A percentile compares a stretch with the other conserved stretches of the same genome.
Conservation (phyloP, 768 basidiomycete species). For the Sporobolomyces pararoseus region DNA sequence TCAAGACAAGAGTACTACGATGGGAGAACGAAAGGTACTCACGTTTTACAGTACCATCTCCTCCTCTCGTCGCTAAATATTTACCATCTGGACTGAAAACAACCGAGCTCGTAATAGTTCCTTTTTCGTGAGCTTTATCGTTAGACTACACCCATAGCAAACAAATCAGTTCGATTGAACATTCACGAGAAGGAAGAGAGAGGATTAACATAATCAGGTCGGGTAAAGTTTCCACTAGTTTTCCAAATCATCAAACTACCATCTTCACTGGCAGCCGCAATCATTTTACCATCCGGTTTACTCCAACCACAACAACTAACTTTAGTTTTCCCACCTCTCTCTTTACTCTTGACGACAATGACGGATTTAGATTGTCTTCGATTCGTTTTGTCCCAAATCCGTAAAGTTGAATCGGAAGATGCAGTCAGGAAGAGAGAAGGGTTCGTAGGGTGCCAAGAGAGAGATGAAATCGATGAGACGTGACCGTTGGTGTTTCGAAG, state of each 20-base stretch:
- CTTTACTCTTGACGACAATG: slow-evolving; percentile 94
- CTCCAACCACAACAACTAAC: slow-evolving; percentile 83
- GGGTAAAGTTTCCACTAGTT: slow-evolving; percentile 82
- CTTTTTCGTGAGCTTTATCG: slow-evolving; percentile 82
- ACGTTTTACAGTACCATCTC: slow-evolving; percentile 94
- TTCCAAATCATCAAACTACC: slow-evolving; percentile 93
- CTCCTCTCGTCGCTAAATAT: slow-evolving; percentile 81
- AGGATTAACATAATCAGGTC: slow-evolving; percentile 59
- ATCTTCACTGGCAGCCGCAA: slow-evolving; percentile 77
- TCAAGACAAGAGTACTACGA: not conserved
- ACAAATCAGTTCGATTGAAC: not conserved
- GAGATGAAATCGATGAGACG: slow-evolving; percentile 83
- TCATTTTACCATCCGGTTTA: slow-evolving; percentile 72
- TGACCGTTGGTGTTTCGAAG: slow-evolving; percentile 99
- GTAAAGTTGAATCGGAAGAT: slow-evolving; percentile 91
- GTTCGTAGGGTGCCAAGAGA: slow-evolving; percentile 89
- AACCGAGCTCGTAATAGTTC: slow-evolving; percentile 78
- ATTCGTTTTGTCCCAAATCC: slow-evolving; percentile 94
- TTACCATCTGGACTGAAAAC: slow-evolving; percentile 83
- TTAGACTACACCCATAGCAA: slow-evolving; percentile 55
- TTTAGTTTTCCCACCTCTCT: slow-evolving; percentile 87
- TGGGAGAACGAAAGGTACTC: slow-evolving; percentile 50
- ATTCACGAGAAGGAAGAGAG: not conserved
- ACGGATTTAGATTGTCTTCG: slow-evolving; percentile 90
- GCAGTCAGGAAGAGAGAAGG: slow-evolving; percentile 78